These are phyloP conservation scores for Russula earlei DNA, from an alignment of 768 basidiomycete genomes.

Conservation along the genomic window DNA sequence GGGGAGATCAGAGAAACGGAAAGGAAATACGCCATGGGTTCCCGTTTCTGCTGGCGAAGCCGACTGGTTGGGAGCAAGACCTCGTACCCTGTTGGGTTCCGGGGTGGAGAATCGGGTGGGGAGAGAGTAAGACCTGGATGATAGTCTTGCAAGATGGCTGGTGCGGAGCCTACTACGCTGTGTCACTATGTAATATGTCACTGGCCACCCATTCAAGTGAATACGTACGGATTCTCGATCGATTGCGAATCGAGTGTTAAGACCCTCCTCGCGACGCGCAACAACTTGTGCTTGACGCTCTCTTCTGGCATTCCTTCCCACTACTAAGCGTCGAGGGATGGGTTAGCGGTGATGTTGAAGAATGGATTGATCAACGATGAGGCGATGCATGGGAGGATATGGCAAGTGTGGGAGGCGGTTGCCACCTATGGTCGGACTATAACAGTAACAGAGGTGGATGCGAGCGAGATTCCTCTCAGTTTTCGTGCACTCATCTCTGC, in stretches of 20 bases:
- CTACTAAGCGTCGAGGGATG: background rate
- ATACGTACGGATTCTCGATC: background rate
- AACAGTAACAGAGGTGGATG: no score
- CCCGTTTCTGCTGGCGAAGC: background rate
- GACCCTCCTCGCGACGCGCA: background rate
- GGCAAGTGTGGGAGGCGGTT: no score
- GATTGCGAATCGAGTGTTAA: background rate
- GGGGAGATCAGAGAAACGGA: conserved; percentile 8
- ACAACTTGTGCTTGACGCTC: background rate
- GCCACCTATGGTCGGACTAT: no score
- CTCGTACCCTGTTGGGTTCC: background rate
- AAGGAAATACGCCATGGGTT: background rate
- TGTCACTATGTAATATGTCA: background rate
- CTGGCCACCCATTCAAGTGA: background rate
- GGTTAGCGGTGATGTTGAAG: background rate
- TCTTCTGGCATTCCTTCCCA: background rate
- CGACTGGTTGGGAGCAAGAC: background rate
- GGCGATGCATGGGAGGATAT: no score
- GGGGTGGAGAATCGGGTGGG: background rate
- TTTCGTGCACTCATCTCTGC: no score
- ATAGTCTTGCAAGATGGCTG: background rate
- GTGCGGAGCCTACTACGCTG: background rate
- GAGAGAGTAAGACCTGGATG: background rate
- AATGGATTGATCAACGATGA: background rate
- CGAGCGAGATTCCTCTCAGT: no score